Evolutionary conservation across 345 rosid genomes (phyloP), one percentile per base, ranked within the genome.

Genomic region (Microthlaspi erraticum): DNA sequence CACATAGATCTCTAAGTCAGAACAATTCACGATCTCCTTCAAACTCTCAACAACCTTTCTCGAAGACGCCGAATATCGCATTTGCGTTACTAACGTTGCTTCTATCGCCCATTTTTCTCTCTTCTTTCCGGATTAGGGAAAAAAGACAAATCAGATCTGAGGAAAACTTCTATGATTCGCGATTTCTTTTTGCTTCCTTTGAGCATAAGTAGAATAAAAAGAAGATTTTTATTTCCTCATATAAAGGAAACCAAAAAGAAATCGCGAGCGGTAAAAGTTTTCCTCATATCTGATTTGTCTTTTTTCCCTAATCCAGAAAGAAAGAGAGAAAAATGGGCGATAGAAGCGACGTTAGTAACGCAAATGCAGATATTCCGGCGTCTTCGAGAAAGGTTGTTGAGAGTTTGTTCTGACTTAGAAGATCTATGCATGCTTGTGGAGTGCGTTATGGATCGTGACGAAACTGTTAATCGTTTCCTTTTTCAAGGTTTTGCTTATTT

Each of bases 361-460:
- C 83, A 55, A 80, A 84, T 46, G 75, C 84, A 1, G 70, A 78
- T 46, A 81, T 94, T 66, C 95, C 99, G 57, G 65, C 82, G 60
- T 87, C 73, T 50, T 68, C 87, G 19, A 84, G 86, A 78, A 87
- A 87, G 89, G 75, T 91, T 33, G 96, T 94, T 11, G 85, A 83
- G 89, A 82, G 86, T 81, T 88, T 85, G 83, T 68, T 76, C 98
- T 4, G 99, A 94, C 11, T 52, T 66, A 52, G 99, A n/a, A 94
- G 97, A 94, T 94, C 93, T 91, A 92, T 53, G 80, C 89, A 88
- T 81, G 77, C 97, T 94, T 53, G 85, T 86, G 67, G 98, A 94
- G 45, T 94, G 98, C 77, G 82, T 83, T 77, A 89, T 89, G 98
- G 93, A 91, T 93, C 98, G 87, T 65, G 80, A 94, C 78, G 97